Evolutionary conservation across 2,329 filamentous ascomycete species (phyloP).

Genomic region (Calonectria crousiana): DNA sequence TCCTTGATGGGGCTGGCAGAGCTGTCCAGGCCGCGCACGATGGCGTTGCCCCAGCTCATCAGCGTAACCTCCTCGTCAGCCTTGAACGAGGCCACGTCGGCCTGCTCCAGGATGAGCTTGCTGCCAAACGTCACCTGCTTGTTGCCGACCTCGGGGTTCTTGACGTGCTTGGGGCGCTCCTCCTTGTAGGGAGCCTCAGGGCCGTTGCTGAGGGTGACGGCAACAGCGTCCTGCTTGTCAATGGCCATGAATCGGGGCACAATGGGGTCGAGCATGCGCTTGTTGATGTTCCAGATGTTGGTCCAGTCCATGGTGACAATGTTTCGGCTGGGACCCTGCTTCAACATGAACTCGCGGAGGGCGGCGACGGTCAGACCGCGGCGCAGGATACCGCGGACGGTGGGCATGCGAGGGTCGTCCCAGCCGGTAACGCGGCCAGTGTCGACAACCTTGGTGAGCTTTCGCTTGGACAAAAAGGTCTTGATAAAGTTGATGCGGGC

Average conservation of each 20-base stretch:
- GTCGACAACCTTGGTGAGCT: conserved; percentile 86
- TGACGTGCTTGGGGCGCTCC: conserved; percentile 88
- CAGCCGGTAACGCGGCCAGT: conserved; percentile 82
- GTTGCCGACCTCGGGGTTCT: conserved; percentile 85
- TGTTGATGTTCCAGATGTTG: conserved; percentile 79
- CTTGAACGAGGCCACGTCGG: conserved; percentile 84
- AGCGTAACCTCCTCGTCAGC: conserved; percentile 92
- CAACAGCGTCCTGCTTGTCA: conserved; percentile 77
- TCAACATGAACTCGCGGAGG: conserved; percentile 85
- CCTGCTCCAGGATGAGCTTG: conserved; percentile 85
- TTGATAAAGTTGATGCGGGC: conserved; percentile 86
- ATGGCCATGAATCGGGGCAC: conserved; percentile 82
- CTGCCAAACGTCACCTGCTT: conserved; percentile 88
- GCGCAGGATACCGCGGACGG: conserved; percentile 81
- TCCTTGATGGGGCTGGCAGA: conserved; percentile 69
- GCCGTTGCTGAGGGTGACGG: conserved; percentile 75
- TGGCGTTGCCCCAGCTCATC: conserved; percentile 96
- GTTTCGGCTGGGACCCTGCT: conserved; percentile 86
- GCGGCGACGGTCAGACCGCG: conserved; percentile 84
- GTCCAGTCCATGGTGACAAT: conserved; percentile 89
- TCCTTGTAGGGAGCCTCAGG: conserved; percentile 73
- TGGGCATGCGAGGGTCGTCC: conserved; percentile 91
- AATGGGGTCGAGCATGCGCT: conserved; percentile 84
- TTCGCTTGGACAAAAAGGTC: conserved; percentile 87
- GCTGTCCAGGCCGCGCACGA: conserved; percentile 76